Evolutionary conservation across 441 rosid species (phyloP).

Genomic region (Omphalea diandra): DNA sequence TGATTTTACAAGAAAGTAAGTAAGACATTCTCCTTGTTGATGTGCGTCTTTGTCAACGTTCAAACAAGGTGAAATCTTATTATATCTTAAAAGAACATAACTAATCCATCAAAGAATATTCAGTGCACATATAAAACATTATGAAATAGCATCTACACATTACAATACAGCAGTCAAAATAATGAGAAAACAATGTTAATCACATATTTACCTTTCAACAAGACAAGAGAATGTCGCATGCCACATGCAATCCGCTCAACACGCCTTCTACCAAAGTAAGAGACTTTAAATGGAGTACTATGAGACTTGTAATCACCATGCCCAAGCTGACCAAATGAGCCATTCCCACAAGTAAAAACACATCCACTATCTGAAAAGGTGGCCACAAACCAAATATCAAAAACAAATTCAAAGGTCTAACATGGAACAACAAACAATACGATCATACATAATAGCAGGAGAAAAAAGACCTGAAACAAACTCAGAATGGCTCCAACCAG

Average conservation of each 20-base stretch:
- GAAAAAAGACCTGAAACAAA: constrained; percentile 71
- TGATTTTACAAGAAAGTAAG: background rate
- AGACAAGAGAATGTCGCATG: constrained; percentile 89
- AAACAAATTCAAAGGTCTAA: background rate
- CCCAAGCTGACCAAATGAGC: constrained; percentile 92
- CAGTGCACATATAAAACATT: background rate
- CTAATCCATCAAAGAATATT: background rate
- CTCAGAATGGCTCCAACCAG: constrained; percentile 90
- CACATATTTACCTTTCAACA: constrained; percentile 55
- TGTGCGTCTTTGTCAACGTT: background rate
- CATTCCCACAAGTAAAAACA: constrained; percentile 82
- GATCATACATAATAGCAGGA: background rate
- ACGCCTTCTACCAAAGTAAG: constrained; percentile 43
- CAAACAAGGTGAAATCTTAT: background rate
- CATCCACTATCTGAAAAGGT: constrained; percentile 45
- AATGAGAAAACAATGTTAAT: constrained; percentile 11
- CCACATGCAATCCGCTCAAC: constrained; percentile 75
- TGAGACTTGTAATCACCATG: constrained; percentile 61
- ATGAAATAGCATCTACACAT: constrained; percentile 1
- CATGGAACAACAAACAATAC: background rate
- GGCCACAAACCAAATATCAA: background rate
- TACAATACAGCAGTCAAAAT: background rate
- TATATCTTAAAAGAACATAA: background rate
- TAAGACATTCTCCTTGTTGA: background rate
- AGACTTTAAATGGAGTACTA: constrained; percentile 53